A percentile compares a stretch with the other conserved stretches of the same genome.
Evolutionary conservation across 352 stramenopile species (phyloP).

Genomic region (Globisporangium echinulatum): DNA sequence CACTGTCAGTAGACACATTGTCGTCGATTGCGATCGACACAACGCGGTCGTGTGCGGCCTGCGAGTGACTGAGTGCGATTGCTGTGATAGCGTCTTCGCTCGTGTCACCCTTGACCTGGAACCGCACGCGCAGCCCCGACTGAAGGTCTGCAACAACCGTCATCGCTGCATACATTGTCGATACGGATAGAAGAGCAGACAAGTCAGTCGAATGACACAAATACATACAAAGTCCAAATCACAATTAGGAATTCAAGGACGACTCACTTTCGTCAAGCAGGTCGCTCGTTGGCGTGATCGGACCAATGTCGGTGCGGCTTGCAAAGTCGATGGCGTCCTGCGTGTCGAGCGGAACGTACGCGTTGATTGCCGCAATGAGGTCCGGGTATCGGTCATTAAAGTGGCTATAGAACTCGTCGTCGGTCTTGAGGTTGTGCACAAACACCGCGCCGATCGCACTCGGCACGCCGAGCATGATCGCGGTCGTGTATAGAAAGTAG

Average conservation of each 20-base stretch:
- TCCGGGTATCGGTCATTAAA: slow-evolving; percentile 82
- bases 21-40: slow-evolving; percentile 60
- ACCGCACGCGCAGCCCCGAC: slow-evolving; percentile 45
- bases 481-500: slow-evolving; percentile 72
- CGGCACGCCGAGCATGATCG: slow-evolving; percentile 74
- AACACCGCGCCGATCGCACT: slow-evolving; percentile 53
- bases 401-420: slow-evolving; percentile 81
- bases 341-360: slow-evolving; percentile 50
- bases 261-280: slow-evolving; percentile 64
- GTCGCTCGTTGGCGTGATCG: slow-evolving; percentile 41
- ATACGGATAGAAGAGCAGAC: neutral
- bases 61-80: slow-evolving; percentile 41
- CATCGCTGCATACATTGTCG: slow-evolving; percentile 26
- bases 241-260: no score
- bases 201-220: neutral
- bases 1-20: slow-evolving; percentile 20
- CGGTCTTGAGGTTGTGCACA: slow-evolving; percentile 78
- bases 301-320: slow-evolving; percentile 62
- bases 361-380: slow-evolving; percentile 56
- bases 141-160: slow-evolving; percentile 51
- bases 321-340: slow-evolving; percentile 33
- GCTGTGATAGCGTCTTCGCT: slow-evolving; percentile 62
- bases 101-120: slow-evolving; percentile 48
- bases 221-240: neutral
- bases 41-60: slow-evolving; percentile 36